These are phyloP conservation scores for Colletotrichum tropicale DNA, from an alignment of 2,329 filamentous ascomycete species.

Conservation along the genomic window DNA sequence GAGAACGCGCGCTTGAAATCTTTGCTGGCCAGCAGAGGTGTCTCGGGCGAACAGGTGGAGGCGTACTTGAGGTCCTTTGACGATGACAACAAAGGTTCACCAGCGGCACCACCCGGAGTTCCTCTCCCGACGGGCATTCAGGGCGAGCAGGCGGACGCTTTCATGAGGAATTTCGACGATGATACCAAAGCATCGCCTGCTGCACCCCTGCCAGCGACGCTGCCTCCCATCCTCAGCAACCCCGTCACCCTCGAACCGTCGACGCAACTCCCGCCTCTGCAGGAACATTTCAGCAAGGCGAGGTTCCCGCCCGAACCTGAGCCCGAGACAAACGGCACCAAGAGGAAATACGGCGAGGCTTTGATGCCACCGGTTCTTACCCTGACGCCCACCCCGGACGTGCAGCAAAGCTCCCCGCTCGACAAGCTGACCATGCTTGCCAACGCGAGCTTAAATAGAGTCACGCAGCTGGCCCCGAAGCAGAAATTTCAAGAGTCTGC, in stretches of 20 bases:
- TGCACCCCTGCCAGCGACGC: not conserved
- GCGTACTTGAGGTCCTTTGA: conserved; percentile 41
- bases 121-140: not conserved
- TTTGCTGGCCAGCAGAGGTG: conserved; percentile 44
- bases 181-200: conserved; percentile 27
- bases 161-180: conserved; percentile 14
- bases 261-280: not conserved
- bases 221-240: conserved; percentile 4
- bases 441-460: conserved; percentile 31
- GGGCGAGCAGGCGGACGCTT: not conserved
- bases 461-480: not conserved
- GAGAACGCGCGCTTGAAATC: conserved; percentile 52
- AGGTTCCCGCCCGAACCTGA: not conserved
- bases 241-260: conserved; percentile 8
- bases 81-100: conserved; percentile 28
- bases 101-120: conserved; percentile 13
- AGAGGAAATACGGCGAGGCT: conserved; percentile 6
- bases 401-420: conserved; percentile 22
- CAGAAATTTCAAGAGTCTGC: conserved; percentile 23
- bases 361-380: conserved; percentile 13
- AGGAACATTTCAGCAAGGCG: conserved; percentile 10
- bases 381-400: conserved; percentile 13
- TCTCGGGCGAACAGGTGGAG: conserved; percentile 42
- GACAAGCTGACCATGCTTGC: conserved; percentile 43
- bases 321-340: not conserved